Base-by-base conservation (phyloP, 768 basidiomycete species). In the Favolaschia claudopus region DNA sequence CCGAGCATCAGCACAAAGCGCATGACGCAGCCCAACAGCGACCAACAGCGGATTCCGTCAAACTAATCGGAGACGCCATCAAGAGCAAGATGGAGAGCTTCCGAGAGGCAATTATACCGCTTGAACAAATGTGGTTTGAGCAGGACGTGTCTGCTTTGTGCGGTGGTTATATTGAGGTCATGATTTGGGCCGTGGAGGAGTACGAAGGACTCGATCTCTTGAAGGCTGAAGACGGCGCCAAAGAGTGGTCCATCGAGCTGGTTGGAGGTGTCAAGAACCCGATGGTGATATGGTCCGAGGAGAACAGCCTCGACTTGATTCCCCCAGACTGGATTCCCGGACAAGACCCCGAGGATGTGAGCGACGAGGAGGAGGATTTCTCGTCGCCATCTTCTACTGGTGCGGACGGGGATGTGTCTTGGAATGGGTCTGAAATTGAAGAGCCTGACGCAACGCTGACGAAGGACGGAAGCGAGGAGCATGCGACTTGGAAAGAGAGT, bases 141-240 rank as follows among this genome's bases (percentile, higher is more conserved):
- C 70, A 66, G 12, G 77, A 82, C 1, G 72, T 89, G 45, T 70
- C 82, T 0, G 62, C 73, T 3, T 51, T 79, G 8, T 89, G 88
- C 55, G 86, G 86, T 8, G 88, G 87, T 0, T 85, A 82, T 81
- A 76, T 88, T n/a, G 86, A 87, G 61, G 58, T 82, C 15, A 68
- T 88, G 24, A 67, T 85, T 0, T 72, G 76, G 32, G 82, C 83
- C 0, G 73, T 85, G 4, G 81, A 84, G 34, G 70, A 74, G 31
- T 75, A 78, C 27, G 69, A 76, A 3, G 71, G 74, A 42, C 65
- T 85, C 46, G 66, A 67, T 15, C 62, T 85, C 63, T 75, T 76
- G 67, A 72, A 71, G 38, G 76, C 76, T 5, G 70, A 71, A 14
- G 74, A 74, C 22, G 73, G 69, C n/a, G 66, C 68, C 13, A 70